phyloP scores from a whole-genome alignment of 306 rosid genomes.

The Alnus rubra region DNA sequence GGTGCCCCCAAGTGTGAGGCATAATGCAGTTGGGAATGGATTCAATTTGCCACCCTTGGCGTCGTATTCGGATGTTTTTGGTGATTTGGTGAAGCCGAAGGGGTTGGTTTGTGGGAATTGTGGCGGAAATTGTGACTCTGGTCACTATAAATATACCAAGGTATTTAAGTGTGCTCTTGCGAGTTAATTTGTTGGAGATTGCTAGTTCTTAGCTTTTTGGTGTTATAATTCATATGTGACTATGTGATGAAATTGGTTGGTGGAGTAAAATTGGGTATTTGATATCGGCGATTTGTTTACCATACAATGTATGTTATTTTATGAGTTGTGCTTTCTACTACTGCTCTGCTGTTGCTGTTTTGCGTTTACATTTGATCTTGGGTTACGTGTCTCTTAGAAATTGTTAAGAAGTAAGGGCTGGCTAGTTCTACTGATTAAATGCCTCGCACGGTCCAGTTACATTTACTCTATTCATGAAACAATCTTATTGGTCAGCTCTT shows the following conservation, averaged over 20 bases:
- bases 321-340: neutral
- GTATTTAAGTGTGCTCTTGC: constrained; percentile 30
- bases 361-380: neutral
- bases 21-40: constrained; percentile 29
- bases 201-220: neutral
- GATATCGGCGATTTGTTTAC: neutral
- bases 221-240: neutral
- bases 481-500: neutral
- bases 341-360: neutral
- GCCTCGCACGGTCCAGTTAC: neutral
- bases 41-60: constrained; percentile 62
- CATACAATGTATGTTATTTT: neutral
- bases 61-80: constrained; percentile 64
- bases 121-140: constrained; percentile 53
- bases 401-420: neutral
- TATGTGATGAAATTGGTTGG: neutral
- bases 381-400: neutral
- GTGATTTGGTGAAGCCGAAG: constrained; percentile 47
- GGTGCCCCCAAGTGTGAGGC: constrained; percentile 29
- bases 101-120: constrained; percentile 63
- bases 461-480: neutral
- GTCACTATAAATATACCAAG: constrained; percentile 54
- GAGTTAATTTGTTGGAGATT: neutral
- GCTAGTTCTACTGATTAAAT: neutral
- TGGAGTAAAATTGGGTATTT: neutral